These are phyloP conservation scores for Neostapfia colusana DNA, from an alignment of 176 grass and related monocot species.

Conservation along the genomic window DNA sequence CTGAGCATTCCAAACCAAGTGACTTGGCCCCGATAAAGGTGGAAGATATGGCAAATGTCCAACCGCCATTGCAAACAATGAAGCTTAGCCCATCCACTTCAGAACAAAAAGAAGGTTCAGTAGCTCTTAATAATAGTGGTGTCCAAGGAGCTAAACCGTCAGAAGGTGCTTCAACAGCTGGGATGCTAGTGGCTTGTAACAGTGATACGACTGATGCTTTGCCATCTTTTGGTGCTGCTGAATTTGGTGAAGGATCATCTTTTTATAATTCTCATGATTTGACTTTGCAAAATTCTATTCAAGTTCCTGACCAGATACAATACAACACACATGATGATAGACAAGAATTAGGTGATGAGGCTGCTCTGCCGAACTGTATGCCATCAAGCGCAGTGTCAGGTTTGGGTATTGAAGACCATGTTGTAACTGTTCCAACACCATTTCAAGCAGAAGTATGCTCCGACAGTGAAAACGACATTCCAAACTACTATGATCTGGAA, in stretches of 20 bases:
- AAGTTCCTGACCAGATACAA: constrained; percentile 46
- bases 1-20: constrained; percentile 37
- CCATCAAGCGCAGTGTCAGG: constrained; percentile 37
- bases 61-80: constrained; percentile 26
- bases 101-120: constrained; percentile 46
- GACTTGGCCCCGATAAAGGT: constrained; percentile 48
- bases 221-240: constrained; percentile 37
- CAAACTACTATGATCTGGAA: constrained; percentile 68
- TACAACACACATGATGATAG: constrained; percentile 31
- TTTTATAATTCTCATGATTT: constrained; percentile 43
- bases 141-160: constrained; percentile 36
- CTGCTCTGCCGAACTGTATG: constrained; percentile 39
- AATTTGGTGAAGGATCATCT: constrained; percentile 50
- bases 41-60: constrained; percentile 45
- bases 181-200: constrained; percentile 16
- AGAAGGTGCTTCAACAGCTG: constrained; percentile 45
- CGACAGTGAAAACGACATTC: constrained; percentile 59
- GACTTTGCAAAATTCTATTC: constrained; percentile 40
- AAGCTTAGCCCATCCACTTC: constrained; percentile 38
- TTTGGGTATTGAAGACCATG: constrained; percentile 46
- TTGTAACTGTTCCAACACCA: constrained; percentile 33
- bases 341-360: constrained; percentile 44
- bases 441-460: constrained; percentile 53
- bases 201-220: constrained; percentile 40
- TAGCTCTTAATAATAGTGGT: constrained; percentile 38